These are phyloP conservation scores for Spencermartinsiella europaea DNA, from an alignment of 805 yeast genomes.

Conservation along the genomic window DNA sequence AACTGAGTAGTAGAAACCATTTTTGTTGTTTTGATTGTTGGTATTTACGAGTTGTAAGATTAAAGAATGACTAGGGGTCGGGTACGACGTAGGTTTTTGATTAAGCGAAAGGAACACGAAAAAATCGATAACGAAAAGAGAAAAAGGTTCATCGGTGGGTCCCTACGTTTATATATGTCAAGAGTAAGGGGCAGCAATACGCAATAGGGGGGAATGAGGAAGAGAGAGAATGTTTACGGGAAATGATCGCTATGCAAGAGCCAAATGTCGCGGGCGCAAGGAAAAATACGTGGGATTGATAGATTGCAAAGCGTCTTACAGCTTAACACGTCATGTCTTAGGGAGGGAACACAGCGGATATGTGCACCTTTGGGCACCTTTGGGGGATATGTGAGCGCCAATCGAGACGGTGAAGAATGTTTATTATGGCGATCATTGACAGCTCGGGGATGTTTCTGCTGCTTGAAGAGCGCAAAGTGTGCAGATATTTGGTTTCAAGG, in stretches of 20 bases:
- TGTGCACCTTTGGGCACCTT: too few relatives aligned
- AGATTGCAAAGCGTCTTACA: too few relatives aligned
- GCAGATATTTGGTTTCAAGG: too few relatives aligned
- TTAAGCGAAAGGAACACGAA: not conserved
- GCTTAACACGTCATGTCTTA: too few relatives aligned
- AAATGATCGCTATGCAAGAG: constrained; percentile 2
- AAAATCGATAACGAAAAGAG: not conserved
- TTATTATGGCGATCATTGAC: too few relatives aligned
- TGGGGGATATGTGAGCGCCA: too few relatives aligned
- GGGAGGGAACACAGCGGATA: too few relatives aligned
- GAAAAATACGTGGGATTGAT: too few relatives aligned
- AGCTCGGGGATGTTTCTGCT: too few relatives aligned
- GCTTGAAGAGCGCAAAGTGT: too few relatives aligned
- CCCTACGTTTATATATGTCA: not conserved
- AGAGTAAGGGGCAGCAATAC: not conserved
- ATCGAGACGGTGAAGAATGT: too few relatives aligned
- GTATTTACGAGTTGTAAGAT: not conserved
- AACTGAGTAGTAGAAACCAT: constrained; percentile 14
- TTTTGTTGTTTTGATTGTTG: not conserved
- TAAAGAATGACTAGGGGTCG: constrained; percentile 1
- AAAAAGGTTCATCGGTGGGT: not conserved
- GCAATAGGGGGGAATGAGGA: not conserved
- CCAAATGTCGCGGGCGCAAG: not conserved
- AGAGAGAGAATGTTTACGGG: not conserved
- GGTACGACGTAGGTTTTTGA: not conserved